Base-by-base conservation (phyloP, 2,329 filamentous ascomycete species). In the Cladosporium sp. region DNA sequence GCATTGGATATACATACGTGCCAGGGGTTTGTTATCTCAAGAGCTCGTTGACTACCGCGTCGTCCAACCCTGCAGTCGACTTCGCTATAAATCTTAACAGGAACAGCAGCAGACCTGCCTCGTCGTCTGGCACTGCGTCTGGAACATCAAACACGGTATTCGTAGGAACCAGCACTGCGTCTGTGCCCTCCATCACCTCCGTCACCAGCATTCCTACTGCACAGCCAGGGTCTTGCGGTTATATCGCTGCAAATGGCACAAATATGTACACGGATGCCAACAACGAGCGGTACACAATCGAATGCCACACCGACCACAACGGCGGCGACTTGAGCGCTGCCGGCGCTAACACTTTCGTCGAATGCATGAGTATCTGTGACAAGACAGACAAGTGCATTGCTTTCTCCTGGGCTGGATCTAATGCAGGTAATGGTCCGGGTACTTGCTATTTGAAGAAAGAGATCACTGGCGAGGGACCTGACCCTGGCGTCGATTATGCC, bases 351-450 rank as follows among this genome's bases (percentile, higher is more conserved):
- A 60, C 59, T 5, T 70, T 67, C 58, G 51, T 54, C 7, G 65
- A 34, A 14, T 70, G 68, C 59, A 63, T 67, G 36, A 55, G 59
- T 2, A 45, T 60, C 58, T 69, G 67, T 60, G 66, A 69, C 49
- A 30, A 40, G 30, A 59, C 51, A 17, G 15, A 25, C 39, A 43
- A 58, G 12, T 67, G 65, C 40, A 59, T 64, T 28, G 65, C 59
- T 9, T 67, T 64, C 55, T 45, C 65, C 2, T 67, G 60, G 55
- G 28, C 60, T 25, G 61, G 61, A n/a, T 25, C 3, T 25, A 25
- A 25, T 6, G 25, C 25, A 25, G 62, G 63, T 20, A 51, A 39
- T n/a, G 60, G 59, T 5, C 39, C 63, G 19, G 63, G 63, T 12
- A 64, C 42, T 14, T 66, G 61, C 38, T 61, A 66, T 34, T 55